Base-by-base conservation (phyloP, 345 rosid genomes). In the Gossypioides kirkii region DNA sequence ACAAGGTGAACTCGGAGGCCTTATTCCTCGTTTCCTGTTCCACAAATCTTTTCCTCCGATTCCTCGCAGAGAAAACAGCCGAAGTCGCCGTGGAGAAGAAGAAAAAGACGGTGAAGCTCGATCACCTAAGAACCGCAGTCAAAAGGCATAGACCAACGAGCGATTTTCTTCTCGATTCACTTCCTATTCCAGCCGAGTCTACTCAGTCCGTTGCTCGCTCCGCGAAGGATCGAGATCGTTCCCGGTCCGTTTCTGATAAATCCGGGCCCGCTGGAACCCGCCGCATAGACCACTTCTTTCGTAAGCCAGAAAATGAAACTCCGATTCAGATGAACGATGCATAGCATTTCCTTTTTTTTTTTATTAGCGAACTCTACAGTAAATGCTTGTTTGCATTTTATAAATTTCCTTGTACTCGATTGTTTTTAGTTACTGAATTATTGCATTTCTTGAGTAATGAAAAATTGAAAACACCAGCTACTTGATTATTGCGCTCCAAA, bases 141-240 rank as follows among this genome's bases (percentile, higher is more conserved):
- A 86, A 86, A 79, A 79, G 91, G 77, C 99, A 92, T 81, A 90
- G 74, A 25, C 97, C 92, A 26, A 92, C 88, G 0, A 81, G 82
- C 46, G 99, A 94, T 82, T 92, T 94, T 77, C 89, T 94, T 36
- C 86, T 90, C 18, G 98, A 94, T 65, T 90, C 95, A 66, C 98
- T 94, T 20, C 97, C 95, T 0, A 6, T 55, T 73, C 87, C 94
- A 8, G 25, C 80, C 10, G 20, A 61, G 75, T 84, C 94, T 8
- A 22, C 78, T 62, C 90, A 60, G 80, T 20, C 83, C 2, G 52
- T 52, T 41, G 79, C 83, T 20, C 70, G 66, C 17, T 41, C 79
- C 0, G 72, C 76, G 1, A 56, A 77, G 3, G 79, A 75, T 42
- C 79, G 74, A 45, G 55, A 28, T 17, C 80, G 78, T 52, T 26